Base-by-base conservation (phyloP, 495 filamentous ascomycete species). In the Penicillium fimorum region DNA sequence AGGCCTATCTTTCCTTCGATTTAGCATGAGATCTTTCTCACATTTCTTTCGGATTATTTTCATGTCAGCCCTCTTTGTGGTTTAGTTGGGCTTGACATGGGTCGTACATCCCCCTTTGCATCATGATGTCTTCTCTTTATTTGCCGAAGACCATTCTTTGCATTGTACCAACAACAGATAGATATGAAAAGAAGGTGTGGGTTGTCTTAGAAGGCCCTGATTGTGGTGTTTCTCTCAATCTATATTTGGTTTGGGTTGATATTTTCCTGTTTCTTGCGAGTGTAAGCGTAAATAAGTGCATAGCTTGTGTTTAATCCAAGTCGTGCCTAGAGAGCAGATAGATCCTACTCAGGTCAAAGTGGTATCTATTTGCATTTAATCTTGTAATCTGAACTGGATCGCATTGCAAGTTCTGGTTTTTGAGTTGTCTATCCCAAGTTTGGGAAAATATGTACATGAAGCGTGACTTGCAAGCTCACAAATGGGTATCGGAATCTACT, bases 121-220 rank as follows among this genome's bases (percentile, higher is more conserved):
- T 38, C 40, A 53, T 55, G 46, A 55, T 53, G 58, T 35, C 35
- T 38, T 58, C 38, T 50, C 52, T 51, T 38, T 56, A 38, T 61
- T 53, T 53, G 47, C 43, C 49, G 41, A 46, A 57, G 54, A 50
- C 44, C 38, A 42, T 42, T 25, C 51, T 64, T 54, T 67, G 66
- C 57, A 66, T 71, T 73, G 66, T 73, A 71, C 58, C 67, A 75
- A 70, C 64, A 73, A 57, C 47, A 58, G 56, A 71, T 73, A 73
- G 65, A 75, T 62, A 61, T 59, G 61, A 60, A 57, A 59, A 57
- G 57, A 47, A 55, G 53, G 54, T 33, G 59, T 45, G 42, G 48
- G 43, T 50, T 53, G 43, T 47, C 13, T 27, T 50, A 44, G 46
- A 50, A 27, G 53, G 25, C 42, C 18, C 33, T 33, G 35, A 38